Base-by-base conservation (phyloP, 345 rosid genomes). In the Salix purpurea region DNA sequence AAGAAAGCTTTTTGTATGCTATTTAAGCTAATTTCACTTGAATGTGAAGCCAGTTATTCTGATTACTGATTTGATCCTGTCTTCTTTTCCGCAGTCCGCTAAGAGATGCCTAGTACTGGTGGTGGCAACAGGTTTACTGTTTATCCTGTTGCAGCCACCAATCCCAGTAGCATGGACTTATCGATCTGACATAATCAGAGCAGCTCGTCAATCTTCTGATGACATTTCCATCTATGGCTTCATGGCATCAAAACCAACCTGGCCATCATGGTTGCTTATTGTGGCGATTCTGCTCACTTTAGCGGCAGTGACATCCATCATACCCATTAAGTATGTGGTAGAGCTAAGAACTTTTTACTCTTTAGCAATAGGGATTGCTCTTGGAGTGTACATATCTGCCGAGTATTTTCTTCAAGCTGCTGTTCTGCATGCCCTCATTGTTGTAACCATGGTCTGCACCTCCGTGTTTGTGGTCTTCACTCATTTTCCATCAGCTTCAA, bases 211-310 rank as follows among this genome's bases (percentile, higher is more conserved):
- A 80, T 91, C 98, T 73, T 91, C 93, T 74, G 99, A 96, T 84
- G 99, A 96, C 81, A 89, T 96, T 78, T 92, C 98, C 60, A 96
- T 93, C 71, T 96, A 96, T 65, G 99, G 98, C 19, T 92, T 96
- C 70, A 80, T 92, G 86, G 92, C 97, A 69, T 86, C 95, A 73
- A 94, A 92, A 84, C 99, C 99, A 39, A 91, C 97, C n/a, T 94
- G 99, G 98, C 98, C 99, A 19, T 90, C 99, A 67, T 96, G 99
- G 99, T 79, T 94, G 74, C 97, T 96, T 66, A 94, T 96, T 54
- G 72, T 84, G 71, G 92, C 97, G 77, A 89, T 92, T 77, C 84
- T 96, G 79, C 94, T 96, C 71, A 91, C 97, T 72, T 86, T 96
- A 62, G 91, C 99, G 28, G 93, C 95, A 66, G 87, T 84, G 77